These are phyloP conservation scores for Metschnikowia baotianmanensis DNA, from an alignment of 805 yeast genomes.

Conservation along the genomic window DNA sequence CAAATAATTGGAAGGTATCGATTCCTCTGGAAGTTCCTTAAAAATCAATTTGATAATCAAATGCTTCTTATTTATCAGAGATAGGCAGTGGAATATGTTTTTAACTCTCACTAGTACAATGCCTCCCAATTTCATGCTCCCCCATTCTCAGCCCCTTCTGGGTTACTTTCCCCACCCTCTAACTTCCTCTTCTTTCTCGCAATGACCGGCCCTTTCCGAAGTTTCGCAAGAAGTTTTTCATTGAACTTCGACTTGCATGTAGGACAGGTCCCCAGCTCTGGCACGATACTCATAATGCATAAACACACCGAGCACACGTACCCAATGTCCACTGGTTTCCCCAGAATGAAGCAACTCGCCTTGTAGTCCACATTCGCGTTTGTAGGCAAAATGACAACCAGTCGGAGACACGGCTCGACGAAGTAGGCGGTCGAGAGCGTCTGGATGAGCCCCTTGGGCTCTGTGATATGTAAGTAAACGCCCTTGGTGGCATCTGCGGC, in stretches of 20 bases:
- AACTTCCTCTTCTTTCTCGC: slow-evolving; percentile 27
- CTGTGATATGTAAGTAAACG: slow-evolving; percentile 65
- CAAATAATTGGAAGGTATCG: too few species aligned
- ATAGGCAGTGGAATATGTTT: too few species aligned
- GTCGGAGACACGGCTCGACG: slow-evolving; percentile 79
- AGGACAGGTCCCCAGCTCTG: slow-evolving; percentile 70
- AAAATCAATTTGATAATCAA: too few species aligned
- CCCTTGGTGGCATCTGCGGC: slow-evolving; percentile 96
- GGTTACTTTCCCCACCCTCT: slow-evolving; percentile 6
- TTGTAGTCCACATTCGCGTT: slow-evolving; percentile 86
- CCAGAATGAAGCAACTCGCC: slow-evolving; percentile 90
- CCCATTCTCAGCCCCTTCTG: not conserved
- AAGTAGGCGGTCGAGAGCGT: slow-evolving; percentile 78
- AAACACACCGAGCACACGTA: slow-evolving; percentile 93
- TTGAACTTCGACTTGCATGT: slow-evolving; percentile 84
- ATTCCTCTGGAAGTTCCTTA: too few species aligned
- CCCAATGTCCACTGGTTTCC: slow-evolving; percentile 89
- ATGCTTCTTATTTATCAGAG: too few species aligned
- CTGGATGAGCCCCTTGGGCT: slow-evolving; percentile 78
- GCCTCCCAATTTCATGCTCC: not conserved
- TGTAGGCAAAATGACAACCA: slow-evolving; percentile 76
- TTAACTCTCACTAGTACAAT: too few species aligned
- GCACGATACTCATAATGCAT: slow-evolving; percentile 71
- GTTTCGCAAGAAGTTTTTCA: slow-evolving; percentile 51
- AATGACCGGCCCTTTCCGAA: slow-evolving; percentile 62